Evolutionary conservation across 2,329 filamentous ascomycete species (phyloP).

Genomic region (Aulographum hederae): DNA sequence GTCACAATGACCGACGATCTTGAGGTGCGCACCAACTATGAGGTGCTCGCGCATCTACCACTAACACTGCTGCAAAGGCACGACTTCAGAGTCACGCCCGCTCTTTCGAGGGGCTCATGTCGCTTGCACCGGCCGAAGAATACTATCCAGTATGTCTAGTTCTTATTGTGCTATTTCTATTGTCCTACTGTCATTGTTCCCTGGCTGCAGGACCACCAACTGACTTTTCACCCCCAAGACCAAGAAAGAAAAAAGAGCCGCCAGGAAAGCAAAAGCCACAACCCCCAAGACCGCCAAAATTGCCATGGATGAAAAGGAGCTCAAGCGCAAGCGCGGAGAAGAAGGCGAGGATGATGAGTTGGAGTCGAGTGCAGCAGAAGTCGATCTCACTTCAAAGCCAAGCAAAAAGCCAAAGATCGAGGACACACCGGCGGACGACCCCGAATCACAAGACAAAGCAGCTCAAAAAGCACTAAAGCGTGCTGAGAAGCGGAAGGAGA

Average conservation of each 20-base stretch:
- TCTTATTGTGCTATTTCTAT: conserved; percentile 35
- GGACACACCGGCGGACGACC: not conserved
- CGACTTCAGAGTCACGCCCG: conserved; percentile 41
- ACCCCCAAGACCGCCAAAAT: conserved; percentile 85
- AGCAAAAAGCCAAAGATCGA: conserved; percentile 8
- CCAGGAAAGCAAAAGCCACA: conserved; percentile 76
- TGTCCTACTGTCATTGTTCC: conserved; percentile 1
- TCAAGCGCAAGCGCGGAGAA: conserved; percentile 57
- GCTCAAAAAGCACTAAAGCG: conserved; percentile 11
- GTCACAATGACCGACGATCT: not conserved
- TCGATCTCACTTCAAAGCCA: conserved; percentile 3
- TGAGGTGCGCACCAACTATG: not conserved
- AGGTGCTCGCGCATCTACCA: not conserved
- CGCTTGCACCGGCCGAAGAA: conserved; percentile 73
- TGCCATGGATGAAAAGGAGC: conserved; percentile 69
- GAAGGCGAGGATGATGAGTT: conserved; percentile 32
- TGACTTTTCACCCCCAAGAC: conserved; percentile 93
- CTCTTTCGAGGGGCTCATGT: conserved; percentile 73
- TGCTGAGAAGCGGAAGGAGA: conserved; percentile 24
- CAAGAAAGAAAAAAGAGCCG: conserved; percentile 67
- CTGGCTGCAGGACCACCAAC: conserved; percentile 18
- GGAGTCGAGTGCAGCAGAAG: conserved; percentile 4
- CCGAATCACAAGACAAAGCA: conserved; percentile 7
- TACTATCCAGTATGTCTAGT: conserved; percentile 78
- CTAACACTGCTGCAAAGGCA: conserved; percentile 19